These are phyloP conservation scores for Prunus davidiana DNA, from an alignment of 306 rosid genomes.

Conservation along the genomic window DNA sequence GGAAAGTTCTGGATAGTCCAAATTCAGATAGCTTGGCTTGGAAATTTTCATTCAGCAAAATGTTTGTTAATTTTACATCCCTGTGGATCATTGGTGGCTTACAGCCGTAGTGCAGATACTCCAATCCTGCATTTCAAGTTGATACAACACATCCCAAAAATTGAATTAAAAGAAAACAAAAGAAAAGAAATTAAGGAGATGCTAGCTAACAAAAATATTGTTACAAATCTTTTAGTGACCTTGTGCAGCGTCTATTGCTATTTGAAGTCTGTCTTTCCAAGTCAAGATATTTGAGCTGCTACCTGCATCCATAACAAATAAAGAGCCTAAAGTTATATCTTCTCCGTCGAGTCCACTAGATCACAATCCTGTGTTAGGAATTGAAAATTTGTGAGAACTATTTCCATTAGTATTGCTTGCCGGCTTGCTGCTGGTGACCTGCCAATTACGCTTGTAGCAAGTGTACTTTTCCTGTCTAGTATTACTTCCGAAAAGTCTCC, in stretches of 20 bases:
- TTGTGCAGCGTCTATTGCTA: constrained; percentile 39
- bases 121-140: constrained; percentile 6
- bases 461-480: not conserved
- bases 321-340: too few species aligned
- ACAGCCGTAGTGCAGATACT: constrained; percentile 25
- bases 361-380: not conserved
- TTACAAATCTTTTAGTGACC: constrained; percentile 11
- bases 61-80: constrained; percentile 54
- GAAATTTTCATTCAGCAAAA: constrained; percentile 37
- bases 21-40: constrained; percentile 51
- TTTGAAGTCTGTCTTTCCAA: constrained; percentile 38
- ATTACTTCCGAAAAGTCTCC: not conserved
- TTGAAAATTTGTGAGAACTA: not conserved
- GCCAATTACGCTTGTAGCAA: not conserved
- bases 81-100: constrained; percentile 39
- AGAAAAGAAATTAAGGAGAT: not conserved
- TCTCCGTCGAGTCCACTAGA: too few species aligned
- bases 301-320: not conserved
- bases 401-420: not conserved
- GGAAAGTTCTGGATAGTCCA: constrained; percentile 29
- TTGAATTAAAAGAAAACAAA: not conserved
- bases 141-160: not conserved
- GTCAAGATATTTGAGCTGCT: constrained; percentile 10
- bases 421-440: not conserved
- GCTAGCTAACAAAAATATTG: too few species aligned